Percentiles rank a stretch among this genome's conserved stretches.
Conservation (phyloP, 805 yeast species). For the Wickerhamomyces tratensis region DNA sequence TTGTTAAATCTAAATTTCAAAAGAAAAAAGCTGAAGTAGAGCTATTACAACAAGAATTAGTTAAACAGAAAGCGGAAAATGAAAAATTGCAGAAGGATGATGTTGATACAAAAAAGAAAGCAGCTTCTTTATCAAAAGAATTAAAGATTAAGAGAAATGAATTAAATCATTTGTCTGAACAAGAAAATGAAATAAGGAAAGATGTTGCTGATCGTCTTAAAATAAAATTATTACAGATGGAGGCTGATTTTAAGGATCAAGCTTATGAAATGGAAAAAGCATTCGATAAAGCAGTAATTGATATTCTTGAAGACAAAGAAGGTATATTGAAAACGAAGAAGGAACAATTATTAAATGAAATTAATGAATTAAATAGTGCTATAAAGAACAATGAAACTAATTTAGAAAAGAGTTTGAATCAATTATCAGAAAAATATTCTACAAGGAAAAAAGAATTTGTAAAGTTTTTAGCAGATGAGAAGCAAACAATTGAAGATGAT, state of each 20-base stretch:
- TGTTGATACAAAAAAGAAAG: conserved; percentile 19
- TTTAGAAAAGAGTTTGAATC: too few species aligned
- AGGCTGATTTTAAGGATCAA: conserved; percentile 27
- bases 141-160: conserved; percentile 22
- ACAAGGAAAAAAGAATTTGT: too few species aligned
- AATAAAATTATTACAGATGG: conserved; percentile 21
- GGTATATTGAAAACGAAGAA: conserved; percentile 22
- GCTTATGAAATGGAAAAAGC: conserved; percentile 23
- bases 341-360: conserved; percentile 15
- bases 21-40: conserved; percentile 12
- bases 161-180: conserved; percentile 15
- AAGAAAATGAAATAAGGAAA: conserved; percentile 1
- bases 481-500: too few species aligned
- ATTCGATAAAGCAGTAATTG: conserved; percentile 28
- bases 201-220: conserved; percentile 12
- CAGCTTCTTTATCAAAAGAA: conserved; percentile 7
- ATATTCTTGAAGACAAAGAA: conserved; percentile 25
- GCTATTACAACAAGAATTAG: conserved; percentile 13
- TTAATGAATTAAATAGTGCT: conserved; percentile 10
- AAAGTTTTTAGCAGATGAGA: too few species aligned
- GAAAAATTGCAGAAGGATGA: conserved; percentile 28
- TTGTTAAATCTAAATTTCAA: conserved; percentile 5
- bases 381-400: too few species aligned
- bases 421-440: too few species aligned
- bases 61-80: conserved; percentile 26